These are phyloP conservation scores for Carex parvula DNA, from an alignment of 176 grass and related monocot species.

Conservation along the genomic window DNA sequence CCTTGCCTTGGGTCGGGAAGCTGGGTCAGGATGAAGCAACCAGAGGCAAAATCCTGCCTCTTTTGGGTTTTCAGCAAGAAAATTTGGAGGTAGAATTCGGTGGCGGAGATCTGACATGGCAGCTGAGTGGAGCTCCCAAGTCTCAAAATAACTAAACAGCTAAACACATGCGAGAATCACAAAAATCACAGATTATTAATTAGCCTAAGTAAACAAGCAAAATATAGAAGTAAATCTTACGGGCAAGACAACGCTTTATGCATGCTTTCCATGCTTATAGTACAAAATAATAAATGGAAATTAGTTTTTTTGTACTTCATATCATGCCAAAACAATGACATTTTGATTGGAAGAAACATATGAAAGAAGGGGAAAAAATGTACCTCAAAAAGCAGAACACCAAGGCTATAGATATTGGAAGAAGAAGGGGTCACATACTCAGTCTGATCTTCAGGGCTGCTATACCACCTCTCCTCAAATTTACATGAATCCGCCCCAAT, in stretches of 20 bases:
- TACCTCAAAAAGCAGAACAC: constrained; percentile 99
- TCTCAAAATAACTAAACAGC: constrained; percentile 78
- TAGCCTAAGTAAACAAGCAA: not conserved
- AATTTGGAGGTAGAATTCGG: constrained; percentile 82
- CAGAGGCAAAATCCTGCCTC: constrained; percentile 96
- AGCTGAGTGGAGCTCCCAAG: constrained; percentile 72
- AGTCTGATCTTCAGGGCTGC: constrained; percentile 66
- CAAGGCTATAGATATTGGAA: constrained; percentile 87
- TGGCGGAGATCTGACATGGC: constrained; percentile 84
- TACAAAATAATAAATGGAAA: not conserved
- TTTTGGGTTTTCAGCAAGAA: constrained; percentile 79
- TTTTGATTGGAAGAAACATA: not conserved
- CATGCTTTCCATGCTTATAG: not conserved
- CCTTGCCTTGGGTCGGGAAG: constrained; percentile 81
- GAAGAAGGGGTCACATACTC: constrained; percentile 35
- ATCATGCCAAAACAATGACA: not conserved
- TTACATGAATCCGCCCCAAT: constrained; percentile 48
- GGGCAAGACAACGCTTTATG: not conserved
- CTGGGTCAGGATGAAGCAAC: constrained; percentile 87
- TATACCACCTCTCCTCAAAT: constrained; percentile 91
- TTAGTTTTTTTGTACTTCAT: not conserved
- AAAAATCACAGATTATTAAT: not conserved
- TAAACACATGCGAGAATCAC: constrained; percentile 22
- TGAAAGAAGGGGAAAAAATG: not conserved
- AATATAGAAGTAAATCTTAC: constrained; percentile 11